Conservation (phyloP, 2,329 filamentous ascomycete species). For the Sporothrix dimorphospora region DNA sequence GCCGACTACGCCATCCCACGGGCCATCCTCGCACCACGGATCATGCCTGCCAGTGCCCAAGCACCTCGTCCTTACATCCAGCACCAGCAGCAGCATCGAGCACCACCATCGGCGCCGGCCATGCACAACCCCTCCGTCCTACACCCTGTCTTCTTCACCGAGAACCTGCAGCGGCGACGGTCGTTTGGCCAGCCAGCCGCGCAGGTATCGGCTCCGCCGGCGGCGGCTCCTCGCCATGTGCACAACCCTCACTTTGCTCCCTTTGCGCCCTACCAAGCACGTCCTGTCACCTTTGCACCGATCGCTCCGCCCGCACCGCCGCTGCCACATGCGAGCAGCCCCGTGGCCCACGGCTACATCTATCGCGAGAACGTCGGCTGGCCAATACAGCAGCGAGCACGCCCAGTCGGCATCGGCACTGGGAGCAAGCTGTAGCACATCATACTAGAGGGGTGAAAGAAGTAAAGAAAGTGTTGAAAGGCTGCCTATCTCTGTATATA, state of each 20-base stretch:
- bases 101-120: not conserved
- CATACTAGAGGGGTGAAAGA: not conserved
- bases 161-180: conserved; percentile 55
- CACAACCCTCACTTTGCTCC: conserved; percentile 32
- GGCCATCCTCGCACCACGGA: conserved; percentile 19
- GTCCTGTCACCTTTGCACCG: not conserved
- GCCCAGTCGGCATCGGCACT: not conserved
- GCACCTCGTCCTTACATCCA: not conserved
- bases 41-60: not conserved
- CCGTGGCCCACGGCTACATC: conserved; percentile 64
- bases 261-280: conserved; percentile 22
- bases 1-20: conserved; percentile 25
- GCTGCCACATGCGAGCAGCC: conserved; percentile 43
- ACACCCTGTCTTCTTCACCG: conserved; percentile 78
- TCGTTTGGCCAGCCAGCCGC: conserved; percentile 37
- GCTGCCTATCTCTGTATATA: not conserved
- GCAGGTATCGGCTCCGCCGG: conserved; percentile 30
- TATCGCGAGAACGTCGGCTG: conserved; percentile 50
- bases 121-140: conserved; percentile 60
- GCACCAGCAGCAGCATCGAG: conserved; percentile 4
- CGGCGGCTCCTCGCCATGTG: conserved; percentile 2
- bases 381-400: conserved; percentile 1
- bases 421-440: conserved; percentile 27
- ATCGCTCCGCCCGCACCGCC: conserved; percentile 22
- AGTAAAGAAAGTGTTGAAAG: not conserved